Evolutionary conservation across 2,329 filamentous ascomycete genomes (phyloP).

Genomic region (Beauveria scarabaeidicola): DNA sequence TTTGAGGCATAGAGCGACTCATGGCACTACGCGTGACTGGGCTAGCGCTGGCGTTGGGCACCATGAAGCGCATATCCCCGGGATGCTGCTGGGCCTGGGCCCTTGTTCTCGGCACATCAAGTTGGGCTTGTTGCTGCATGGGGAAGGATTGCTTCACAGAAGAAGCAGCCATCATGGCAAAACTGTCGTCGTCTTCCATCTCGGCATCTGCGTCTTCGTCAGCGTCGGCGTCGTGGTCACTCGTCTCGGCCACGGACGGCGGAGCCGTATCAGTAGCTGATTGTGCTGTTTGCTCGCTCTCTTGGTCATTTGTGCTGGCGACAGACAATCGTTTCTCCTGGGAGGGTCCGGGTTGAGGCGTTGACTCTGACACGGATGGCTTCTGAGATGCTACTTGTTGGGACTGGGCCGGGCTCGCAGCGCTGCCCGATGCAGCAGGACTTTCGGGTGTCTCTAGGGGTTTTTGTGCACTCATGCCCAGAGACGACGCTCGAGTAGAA

Average conservation of each 20-base stretch:
- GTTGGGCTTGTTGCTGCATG: conserved; percentile 31
- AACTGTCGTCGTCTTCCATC: conserved; percentile 53
- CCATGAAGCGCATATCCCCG: conserved; percentile 33
- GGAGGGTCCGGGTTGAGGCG: conserved; percentile 16
- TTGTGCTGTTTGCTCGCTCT: conserved; percentile 26
- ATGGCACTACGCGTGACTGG: conserved; percentile 29
- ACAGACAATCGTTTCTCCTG: conserved; percentile 23
- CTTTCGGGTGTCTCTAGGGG: conserved; percentile 32
- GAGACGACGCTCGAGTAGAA: conserved; percentile 35
- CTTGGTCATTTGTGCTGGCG: conserved; percentile 26
- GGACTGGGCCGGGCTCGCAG: conserved; percentile 16
- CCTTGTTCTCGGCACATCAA: conserved; percentile 36
- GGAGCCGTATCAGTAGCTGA: conserved; percentile 28
- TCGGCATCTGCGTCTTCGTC: conserved; percentile 22
- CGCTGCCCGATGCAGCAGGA: conserved; percentile 9
- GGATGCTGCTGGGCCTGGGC: conserved; percentile 26
- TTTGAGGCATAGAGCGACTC: conserved; percentile 38
- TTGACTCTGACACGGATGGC: conserved; percentile 14
- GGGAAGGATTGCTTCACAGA: conserved; percentile 28
- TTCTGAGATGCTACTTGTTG: conserved; percentile 16
- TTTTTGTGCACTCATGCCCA: conserved; percentile 42
- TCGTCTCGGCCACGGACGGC: conserved; percentile 37
- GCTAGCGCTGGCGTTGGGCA: conserved; percentile 31
- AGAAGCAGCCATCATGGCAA: conserved; percentile 39
- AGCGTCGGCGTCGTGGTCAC: conserved; percentile 25